Percentiles rank a stretch among this genome's conserved stretches.
Conservation (phyloP, 306 rosid species). For the Vicia villosa region DNA sequence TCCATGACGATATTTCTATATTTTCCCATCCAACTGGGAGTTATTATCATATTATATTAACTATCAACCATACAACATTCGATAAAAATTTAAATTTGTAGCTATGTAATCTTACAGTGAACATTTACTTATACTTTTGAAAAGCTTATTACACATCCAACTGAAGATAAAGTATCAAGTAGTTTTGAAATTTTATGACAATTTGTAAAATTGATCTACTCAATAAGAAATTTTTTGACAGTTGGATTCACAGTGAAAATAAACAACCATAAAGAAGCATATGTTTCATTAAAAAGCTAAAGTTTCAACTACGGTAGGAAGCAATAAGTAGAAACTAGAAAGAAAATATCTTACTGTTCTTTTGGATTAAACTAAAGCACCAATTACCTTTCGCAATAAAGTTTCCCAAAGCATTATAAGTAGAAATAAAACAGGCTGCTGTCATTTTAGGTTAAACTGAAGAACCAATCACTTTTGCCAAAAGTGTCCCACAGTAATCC, state of each 20-base stretch:
- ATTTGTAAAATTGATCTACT: not conserved
- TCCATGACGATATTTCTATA: too few relatives aligned
- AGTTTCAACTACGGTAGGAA: not conserved
- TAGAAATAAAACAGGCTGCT: not conserved
- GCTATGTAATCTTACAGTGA: not conserved
- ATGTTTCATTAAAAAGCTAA: conserved; percentile 19
- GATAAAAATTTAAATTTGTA: not conserved
- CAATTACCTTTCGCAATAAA: not conserved
- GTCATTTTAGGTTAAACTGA: conserved; percentile 13
- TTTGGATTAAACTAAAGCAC: conserved; percentile 23
- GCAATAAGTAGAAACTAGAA: not conserved
- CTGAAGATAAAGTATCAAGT: not conserved
- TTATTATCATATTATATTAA: not conserved
- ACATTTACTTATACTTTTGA: not conserved
- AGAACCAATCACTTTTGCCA: conserved; percentile 63
- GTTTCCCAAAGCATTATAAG: not conserved
- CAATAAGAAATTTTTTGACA: not conserved
- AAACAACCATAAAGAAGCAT: conserved; percentile 13
- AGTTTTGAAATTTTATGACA: not conserved
- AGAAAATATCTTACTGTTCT: conserved; percentile 20
- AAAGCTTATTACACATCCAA: not conserved
- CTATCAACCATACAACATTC: not conserved
- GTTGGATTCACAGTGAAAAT: conserved; percentile 18
- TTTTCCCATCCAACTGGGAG: not conserved
- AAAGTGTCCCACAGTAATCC: conserved; percentile 77